These are phyloP conservation scores for Phytophthora fragariae DNA, from an alignment of 352 stramenopile genomes.

Conservation along the genomic window DNA sequence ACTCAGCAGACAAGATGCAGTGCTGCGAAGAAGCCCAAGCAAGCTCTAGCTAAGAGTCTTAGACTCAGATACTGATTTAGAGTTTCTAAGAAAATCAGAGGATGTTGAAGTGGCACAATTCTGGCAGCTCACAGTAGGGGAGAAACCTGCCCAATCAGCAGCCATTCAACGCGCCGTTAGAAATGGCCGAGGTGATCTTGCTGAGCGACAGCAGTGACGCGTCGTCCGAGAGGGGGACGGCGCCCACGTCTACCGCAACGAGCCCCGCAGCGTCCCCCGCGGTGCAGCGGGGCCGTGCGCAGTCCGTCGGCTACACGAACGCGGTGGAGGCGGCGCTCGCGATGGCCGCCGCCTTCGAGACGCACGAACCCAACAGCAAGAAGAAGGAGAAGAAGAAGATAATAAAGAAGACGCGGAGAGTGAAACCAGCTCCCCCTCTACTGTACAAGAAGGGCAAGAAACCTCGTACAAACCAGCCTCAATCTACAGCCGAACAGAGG, in stretches of 20 bases:
- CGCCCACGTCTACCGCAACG: constrained; percentile 6
- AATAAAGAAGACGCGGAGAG: background rate
- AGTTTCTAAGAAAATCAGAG: too few relatives aligned
- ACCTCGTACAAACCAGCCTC: background rate
- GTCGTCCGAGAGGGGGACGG: constrained; percentile 25
- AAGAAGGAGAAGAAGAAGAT: constrained; percentile 9
- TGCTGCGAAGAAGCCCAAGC: too few relatives aligned
- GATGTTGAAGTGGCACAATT: background rate
- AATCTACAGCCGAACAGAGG: background rate
- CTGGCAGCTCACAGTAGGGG: background rate
- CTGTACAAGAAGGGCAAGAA: constrained; percentile 24
- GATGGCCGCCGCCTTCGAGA: constrained; percentile 35
- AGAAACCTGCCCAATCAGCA: background rate
- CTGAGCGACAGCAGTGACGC: constrained; percentile 41
- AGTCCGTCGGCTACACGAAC: constrained; percentile 32
- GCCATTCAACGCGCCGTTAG: too few relatives aligned
- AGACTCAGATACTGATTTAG: too few relatives aligned
- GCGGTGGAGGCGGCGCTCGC: constrained; percentile 40
- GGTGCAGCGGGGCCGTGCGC: constrained; percentile 1
- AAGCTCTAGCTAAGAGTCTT: too few relatives aligned
- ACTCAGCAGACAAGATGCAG: too few relatives aligned
- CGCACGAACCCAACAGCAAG: background rate
- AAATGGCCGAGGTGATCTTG: constrained; percentile 29
- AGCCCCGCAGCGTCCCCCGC: constrained; percentile 2
- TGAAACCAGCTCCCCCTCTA: constrained; percentile 18